Conservation (phyloP, 2,329 filamentous ascomycete species). For the Alternaria angustiovoidea region DNA sequence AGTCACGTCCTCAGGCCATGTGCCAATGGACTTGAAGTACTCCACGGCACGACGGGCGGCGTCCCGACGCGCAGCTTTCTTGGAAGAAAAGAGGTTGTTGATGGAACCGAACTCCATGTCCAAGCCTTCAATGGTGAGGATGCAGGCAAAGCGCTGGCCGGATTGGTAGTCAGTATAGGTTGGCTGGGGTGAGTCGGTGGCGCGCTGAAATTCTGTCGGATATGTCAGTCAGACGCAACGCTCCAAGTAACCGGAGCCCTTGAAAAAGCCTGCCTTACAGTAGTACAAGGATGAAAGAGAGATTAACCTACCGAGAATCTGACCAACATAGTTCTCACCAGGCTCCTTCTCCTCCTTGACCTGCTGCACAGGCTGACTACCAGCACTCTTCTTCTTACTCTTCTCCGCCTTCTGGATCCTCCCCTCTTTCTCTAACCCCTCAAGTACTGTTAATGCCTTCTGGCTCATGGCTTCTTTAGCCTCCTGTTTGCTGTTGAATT, state of each 20-base stretch:
- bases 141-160: constrained; percentile 44
- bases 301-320: constrained; percentile 46
- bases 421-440: constrained; percentile 29
- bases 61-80: constrained; percentile 53
- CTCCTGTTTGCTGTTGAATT: constrained; percentile 52
- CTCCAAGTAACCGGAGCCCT: not conserved
- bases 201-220: constrained; percentile 43
- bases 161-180: constrained; percentile 49
- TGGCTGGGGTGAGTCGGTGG: constrained; percentile 35
- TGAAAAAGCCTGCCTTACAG: too few relatives aligned
- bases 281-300: not conserved
- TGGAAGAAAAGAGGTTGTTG: constrained; percentile 44
- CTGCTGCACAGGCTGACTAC: not conserved
- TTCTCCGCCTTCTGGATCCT: constrained; percentile 33
- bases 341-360: not conserved
- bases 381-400: constrained; percentile 22
- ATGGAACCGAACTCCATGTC: constrained; percentile 47
- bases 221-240: not conserved
- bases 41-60: constrained; percentile 54
- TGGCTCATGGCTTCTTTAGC: constrained; percentile 53
- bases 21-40: constrained; percentile 50
- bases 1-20: constrained; percentile 36
- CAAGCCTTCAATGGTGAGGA: constrained; percentile 36
- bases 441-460: constrained; percentile 40
- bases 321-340: constrained; percentile 46